Evolutionary conservation across 768 basidiomycete species (phyloP).

Genomic region (Lactarius akahatsu): DNA sequence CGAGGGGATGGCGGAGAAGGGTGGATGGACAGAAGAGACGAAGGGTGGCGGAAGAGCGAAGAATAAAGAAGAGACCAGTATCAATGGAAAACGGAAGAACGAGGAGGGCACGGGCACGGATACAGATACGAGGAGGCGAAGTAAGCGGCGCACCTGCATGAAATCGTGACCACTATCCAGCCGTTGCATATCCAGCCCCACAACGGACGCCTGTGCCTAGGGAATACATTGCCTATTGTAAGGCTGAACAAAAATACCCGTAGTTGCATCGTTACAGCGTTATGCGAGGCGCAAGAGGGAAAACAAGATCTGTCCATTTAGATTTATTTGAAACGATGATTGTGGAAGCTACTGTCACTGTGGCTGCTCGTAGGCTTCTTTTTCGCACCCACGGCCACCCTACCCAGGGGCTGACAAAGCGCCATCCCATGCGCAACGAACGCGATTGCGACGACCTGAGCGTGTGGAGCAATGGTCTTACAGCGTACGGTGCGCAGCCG

Average conservation of each 20-base stretch:
- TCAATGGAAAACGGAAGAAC: constrained; percentile 5
- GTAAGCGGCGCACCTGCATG: not conserved
- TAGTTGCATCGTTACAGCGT: not conserved
- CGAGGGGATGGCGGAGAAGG: constrained; percentile 57
- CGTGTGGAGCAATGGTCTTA: constrained; percentile 30
- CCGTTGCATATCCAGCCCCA: not conserved
- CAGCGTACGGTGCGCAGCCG: constrained; percentile 34
- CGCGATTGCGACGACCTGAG: constrained; percentile 55
- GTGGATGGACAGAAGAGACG: constrained; percentile 67
- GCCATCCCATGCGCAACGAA: constrained; percentile 45
- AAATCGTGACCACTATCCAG: not conserved
- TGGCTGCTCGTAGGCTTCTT: not conserved
- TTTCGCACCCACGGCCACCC: constrained; percentile 17
- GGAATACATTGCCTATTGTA: not conserved
- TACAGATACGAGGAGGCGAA: not conserved
- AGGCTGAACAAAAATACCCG: not conserved
- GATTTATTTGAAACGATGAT: constrained; percentile 25
- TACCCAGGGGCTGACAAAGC: constrained; percentile 21
- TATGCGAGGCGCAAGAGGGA: not conserved
- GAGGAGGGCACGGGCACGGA: not conserved
- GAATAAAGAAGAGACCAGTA: not conserved
- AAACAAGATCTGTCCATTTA: not conserved
- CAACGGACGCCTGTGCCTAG: not conserved
- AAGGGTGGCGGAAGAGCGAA: constrained; percentile 24
- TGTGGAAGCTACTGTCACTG: constrained; percentile 14